Conservation (phyloP, 345 rosid genomes). For the Populus nigra region DNA sequence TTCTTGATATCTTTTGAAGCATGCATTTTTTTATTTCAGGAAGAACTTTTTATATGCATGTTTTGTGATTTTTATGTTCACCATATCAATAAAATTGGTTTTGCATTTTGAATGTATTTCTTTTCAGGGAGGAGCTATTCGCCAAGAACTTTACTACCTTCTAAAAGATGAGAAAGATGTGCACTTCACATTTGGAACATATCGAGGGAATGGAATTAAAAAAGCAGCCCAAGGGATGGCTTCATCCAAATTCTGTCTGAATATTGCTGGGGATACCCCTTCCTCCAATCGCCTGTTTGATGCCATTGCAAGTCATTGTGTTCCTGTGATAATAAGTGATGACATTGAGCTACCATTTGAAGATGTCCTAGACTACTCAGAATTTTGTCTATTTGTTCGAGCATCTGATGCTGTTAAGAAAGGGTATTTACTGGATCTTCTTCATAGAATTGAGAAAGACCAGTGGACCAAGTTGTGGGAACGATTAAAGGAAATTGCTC, state of each 20-base stretch:
- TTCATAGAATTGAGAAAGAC: slow-evolving; percentile 50
- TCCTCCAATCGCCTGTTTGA: slow-evolving; percentile 94
- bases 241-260: slow-evolving; percentile 78
- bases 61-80: not conserved
- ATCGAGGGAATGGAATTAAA: slow-evolving; percentile 54
- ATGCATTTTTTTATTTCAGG: not conserved
- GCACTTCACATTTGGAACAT: slow-evolving; percentile 76
- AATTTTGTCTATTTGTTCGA: slow-evolving; percentile 63
- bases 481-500: slow-evolving; percentile 56
- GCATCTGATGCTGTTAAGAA: slow-evolving; percentile 70
- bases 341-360: slow-evolving; percentile 84
- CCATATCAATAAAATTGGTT: not conserved
- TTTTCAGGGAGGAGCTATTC: slow-evolving; percentile 71
- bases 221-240: slow-evolving; percentile 85
- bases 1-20: not conserved
- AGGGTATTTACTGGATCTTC: slow-evolving; percentile 60
- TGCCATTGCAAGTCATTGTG: slow-evolving; percentile 77
- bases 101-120: not conserved
- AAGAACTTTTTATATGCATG: not conserved
- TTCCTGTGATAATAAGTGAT: slow-evolving; percentile 88
- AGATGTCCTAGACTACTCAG: slow-evolving; percentile 78
- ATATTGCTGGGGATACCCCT: slow-evolving; percentile 94
- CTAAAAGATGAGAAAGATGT: slow-evolving; percentile 86
- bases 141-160: slow-evolving; percentile 80
- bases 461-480: slow-evolving; percentile 76